Percentiles rank a stretch among this genome's conserved stretches.
phyloP scores from a whole-genome alignment of 768 basidiomycete genomes.

The Sistotremastrum suecicum region DNA sequence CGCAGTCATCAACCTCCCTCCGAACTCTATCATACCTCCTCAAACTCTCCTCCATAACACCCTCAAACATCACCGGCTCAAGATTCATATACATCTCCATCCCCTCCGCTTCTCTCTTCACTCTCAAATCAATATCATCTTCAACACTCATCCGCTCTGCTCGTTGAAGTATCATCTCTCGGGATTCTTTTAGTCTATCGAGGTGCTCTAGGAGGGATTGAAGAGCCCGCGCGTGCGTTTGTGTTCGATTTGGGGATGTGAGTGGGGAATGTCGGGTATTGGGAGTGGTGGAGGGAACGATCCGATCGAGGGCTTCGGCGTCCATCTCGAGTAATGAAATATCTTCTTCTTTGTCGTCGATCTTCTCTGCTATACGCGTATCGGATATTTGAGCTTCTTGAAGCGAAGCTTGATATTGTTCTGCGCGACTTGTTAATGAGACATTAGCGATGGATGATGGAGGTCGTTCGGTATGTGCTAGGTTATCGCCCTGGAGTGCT shows the following conservation, averaged over 20 bases:
- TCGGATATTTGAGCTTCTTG: slow-evolving; percentile 64
- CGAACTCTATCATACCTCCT: slow-evolving; percentile 65
- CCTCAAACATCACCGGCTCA: slow-evolving; percentile 79
- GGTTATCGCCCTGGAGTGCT: slow-evolving; percentile 36
- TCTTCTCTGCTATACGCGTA: slow-evolving; percentile 62
- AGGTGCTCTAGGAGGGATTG: slow-evolving; percentile 68
- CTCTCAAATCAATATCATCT: slow-evolving; percentile 61
- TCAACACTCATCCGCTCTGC: slow-evolving; percentile 44
- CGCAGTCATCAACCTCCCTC: slow-evolving; percentile 39
- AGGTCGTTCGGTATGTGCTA: slow-evolving; percentile 29
- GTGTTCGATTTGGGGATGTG: slow-evolving; percentile 21
- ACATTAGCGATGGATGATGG: slow-evolving; percentile 72
- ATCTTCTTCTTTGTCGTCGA: slow-evolving; percentile 74
- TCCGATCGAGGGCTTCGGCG: slow-evolving; percentile 14
- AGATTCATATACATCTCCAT: slow-evolving; percentile 58
- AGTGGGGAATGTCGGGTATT: not conserved
- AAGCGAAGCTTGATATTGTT: slow-evolving; percentile 59
- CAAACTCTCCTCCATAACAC: slow-evolving; percentile 63
- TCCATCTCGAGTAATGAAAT: slow-evolving; percentile 60
- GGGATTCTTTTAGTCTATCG: slow-evolving; percentile 50
- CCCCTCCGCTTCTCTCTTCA: slow-evolving; percentile 50
- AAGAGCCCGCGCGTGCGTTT: slow-evolving; percentile 51
- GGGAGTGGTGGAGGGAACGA: not conserved
- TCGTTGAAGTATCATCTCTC: slow-evolving; percentile 47
- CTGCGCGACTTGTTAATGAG: slow-evolving; percentile 55